These are phyloP conservation scores for Conringia planisiliqua DNA, from an alignment of 345 rosid genomes.

Conservation along the genomic window DNA sequence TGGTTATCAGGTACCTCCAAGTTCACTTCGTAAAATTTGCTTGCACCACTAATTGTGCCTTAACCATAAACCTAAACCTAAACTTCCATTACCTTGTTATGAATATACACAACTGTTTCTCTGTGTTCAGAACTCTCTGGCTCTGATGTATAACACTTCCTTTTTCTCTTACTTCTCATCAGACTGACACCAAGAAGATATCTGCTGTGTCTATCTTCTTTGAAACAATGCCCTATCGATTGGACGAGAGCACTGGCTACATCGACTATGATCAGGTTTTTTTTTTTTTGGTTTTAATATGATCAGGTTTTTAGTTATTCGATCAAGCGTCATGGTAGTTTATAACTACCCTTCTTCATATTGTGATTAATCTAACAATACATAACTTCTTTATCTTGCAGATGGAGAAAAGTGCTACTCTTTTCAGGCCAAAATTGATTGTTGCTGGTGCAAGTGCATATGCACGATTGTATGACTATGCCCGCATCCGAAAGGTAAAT, in stretches of 20 bases:
- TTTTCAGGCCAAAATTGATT: slow-evolving; percentile 92
- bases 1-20: slow-evolving; percentile 85
- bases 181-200: slow-evolving; percentile 98
- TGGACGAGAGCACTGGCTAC: slow-evolving; percentile 92
- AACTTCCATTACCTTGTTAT: not conserved
- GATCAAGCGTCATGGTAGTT: not conserved
- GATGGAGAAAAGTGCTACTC: slow-evolving; percentile 95
- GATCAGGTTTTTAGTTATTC: slow-evolving; percentile 66
- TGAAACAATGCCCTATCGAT: slow-evolving; percentile 96
- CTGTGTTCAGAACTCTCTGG: not conserved
- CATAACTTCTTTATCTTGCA: slow-evolving; percentile 24
- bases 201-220: slow-evolving; percentile 98
- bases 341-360: not conserved
- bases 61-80: not conserved
- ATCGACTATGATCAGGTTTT: slow-evolving; percentile 96
- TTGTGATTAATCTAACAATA: not conserved
- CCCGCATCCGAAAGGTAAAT: slow-evolving; percentile 80
- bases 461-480: slow-evolving; percentile 90
- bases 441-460: slow-evolving; percentile 99
- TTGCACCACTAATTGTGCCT: slow-evolving; percentile 7
- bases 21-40: not conserved
- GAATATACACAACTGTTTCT: not conserved
- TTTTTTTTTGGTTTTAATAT: slow-evolving; percentile 22
- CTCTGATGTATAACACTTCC: not conserved
- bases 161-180: slow-evolving; percentile 30